Base-by-base conservation (phyloP, 1,284 basidiomycete species). In the Schizophyllum commune region DNA sequence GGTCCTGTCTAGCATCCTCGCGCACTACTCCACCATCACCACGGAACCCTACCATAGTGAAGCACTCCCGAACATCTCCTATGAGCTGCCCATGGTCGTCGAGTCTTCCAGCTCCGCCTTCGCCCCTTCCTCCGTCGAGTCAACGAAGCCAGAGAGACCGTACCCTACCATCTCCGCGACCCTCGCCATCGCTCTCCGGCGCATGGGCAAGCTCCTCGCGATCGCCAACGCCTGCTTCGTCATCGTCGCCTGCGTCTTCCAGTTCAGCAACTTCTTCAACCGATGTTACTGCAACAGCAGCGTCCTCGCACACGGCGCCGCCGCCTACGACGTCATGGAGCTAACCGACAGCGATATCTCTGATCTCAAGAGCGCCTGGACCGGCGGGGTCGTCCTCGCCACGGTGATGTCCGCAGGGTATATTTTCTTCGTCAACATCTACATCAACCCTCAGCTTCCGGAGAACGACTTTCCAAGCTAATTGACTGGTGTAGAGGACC, bases 251-350 rank as follows among this genome's bases (percentile, higher is more conserved):
- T 69, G 68, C 61, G 32, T 71, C 7, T 63, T 70, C 33, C 69
- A 71, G 27, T 71, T 71, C 60, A 66, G 60, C 15, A 65, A 61
- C 39, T 53, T 68, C 33, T 70, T 64, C 59, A 65, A 67, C 58
- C 59, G 59, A 4, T 71, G 70, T 60, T 70, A 67, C 21, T 71
- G 69, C 62, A 67, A 70, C 57, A 62, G 64, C 20, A 67, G 65
- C 34, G 69, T 66, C 11, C 52, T 71, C 9, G 66, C 67, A 1
- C 60, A 62, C 21, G 68, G 69, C 6, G 57, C 27, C 13, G 59
- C 57, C 6, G 67, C 67, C 7, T 68, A 66, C 60, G 57, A 60
- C 33, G 64, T 67, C 11, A 62, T 70, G 56, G 2, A 47, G 2
- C 32, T 65, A 17, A 52, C 57, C 7, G 51, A 32, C 19, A 21